Evolutionary conservation across 495 filamentous ascomycete species (phyloP).

Genomic region (Penicillium egyptiacum): DNA sequence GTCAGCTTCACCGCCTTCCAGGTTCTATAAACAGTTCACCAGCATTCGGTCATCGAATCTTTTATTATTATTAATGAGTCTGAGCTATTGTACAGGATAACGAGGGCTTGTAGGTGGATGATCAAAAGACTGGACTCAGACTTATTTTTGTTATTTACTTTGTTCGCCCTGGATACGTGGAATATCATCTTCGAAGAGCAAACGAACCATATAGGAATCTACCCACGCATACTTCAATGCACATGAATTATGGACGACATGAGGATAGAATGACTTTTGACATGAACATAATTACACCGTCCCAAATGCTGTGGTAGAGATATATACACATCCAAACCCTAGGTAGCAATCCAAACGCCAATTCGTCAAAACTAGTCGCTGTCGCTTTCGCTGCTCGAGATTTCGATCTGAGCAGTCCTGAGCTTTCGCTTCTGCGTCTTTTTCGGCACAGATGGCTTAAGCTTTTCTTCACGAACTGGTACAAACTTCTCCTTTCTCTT

Average conservation of each 20-base stretch:
- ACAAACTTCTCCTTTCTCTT: slow-evolving; percentile 17
- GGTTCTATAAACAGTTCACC: neutral
- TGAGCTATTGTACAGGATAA: neutral
- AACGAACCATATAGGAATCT: neutral
- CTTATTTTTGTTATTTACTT: neutral
- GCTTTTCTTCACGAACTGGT: slow-evolving; percentile 1
- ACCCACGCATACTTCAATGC: neutral
- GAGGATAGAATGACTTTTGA: slow-evolving; percentile 13
- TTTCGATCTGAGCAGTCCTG: slow-evolving; percentile 29
- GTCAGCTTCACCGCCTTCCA: slow-evolving; percentile 29
- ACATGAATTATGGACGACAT: neutral
- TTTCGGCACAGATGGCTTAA: slow-evolving; percentile 22
- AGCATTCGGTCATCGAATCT: neutral
- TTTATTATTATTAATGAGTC: neutral
- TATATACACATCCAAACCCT: slow-evolving; percentile 20
- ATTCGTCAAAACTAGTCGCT: slow-evolving; percentile 22
- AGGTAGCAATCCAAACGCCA: slow-evolving; percentile 4
- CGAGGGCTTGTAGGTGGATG: neutral
- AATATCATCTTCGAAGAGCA: neutral
- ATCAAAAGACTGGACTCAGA: neutral
- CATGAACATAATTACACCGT: slow-evolving; percentile 16
- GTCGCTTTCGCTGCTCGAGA: slow-evolving; percentile 34
- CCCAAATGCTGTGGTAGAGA: slow-evolving; percentile 19
- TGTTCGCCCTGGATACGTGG: neutral
- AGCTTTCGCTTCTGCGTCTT: slow-evolving; percentile 34